Percentiles rank a stretch among this genome's conserved stretches.
Evolutionary conservation across 163 green algal genomes (phyloP).

Genomic region (Chlamydomonas reinhardtii): DNA sequence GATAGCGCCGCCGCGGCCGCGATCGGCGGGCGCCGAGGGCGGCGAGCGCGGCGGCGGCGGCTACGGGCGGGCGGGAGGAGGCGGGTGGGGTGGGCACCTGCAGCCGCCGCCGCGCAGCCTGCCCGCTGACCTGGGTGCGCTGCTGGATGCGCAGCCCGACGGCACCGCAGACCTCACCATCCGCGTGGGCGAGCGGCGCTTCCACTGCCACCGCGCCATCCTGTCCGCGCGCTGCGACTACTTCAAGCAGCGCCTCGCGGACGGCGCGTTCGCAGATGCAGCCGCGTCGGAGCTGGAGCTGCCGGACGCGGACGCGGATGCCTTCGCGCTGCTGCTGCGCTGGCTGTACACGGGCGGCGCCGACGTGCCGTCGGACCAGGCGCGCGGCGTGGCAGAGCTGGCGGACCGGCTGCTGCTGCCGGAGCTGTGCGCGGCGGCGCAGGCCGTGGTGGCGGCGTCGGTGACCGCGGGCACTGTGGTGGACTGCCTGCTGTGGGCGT

Average conservation of each 20-base stretch:
- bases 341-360: not conserved
- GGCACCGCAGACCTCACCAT: not conserved
- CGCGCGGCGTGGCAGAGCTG: constrained; percentile 10
- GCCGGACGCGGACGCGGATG: constrained; percentile 13
- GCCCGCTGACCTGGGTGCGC: constrained; percentile 8
- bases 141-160: constrained; percentile 25
- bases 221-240: constrained; percentile 24
- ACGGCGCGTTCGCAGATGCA: not conserved
- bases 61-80: no score
- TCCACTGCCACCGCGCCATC: constrained; percentile 10
- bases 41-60: not conserved
- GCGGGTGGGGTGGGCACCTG: no score
- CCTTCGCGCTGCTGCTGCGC: constrained; percentile 2
- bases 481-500: not conserved
- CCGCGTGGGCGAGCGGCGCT: not conserved
- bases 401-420: constrained; percentile 14
- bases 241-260: not conserved
- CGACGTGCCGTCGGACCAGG: not conserved
- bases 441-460: not conserved
- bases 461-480: not conserved
- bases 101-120: not conserved
- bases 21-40: no score
- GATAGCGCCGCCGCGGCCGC: not conserved
- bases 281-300: not conserved
- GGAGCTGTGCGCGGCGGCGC: not conserved